Conservation (phyloP, 164 flowering plant genomes). For the Malania oleifera region DNA sequence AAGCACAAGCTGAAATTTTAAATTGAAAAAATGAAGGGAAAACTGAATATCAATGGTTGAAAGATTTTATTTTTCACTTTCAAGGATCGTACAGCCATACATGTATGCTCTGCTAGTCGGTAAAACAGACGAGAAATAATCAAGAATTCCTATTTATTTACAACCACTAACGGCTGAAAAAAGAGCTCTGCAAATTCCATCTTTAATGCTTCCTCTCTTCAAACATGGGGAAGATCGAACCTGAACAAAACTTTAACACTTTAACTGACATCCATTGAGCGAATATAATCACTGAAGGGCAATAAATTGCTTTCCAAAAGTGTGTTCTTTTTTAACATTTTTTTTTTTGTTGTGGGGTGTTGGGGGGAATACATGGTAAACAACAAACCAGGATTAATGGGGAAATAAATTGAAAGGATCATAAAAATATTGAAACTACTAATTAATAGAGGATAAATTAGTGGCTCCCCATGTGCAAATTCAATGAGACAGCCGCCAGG, state of each 20-base stretch:
- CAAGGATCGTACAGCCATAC: slow-evolving; percentile 15
- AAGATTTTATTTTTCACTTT: slow-evolving; percentile 13
- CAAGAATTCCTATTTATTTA: slow-evolving; percentile 27
- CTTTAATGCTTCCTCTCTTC: slow-evolving; percentile 8
- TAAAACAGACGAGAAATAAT: slow-evolving; percentile 4
- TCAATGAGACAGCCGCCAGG: slow-evolving; percentile 1
- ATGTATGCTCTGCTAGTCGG: slow-evolving; percentile 17
- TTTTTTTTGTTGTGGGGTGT: too few species aligned
- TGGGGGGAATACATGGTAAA: slow-evolving; percentile 1
- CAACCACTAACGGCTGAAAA: slow-evolving; percentile 19
- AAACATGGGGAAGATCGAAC: slow-evolving; percentile 8
- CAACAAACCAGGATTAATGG: neutral
- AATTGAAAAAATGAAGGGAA: neutral
- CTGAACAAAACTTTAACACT: slow-evolving; percentile 11
- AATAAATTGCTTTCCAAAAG: neutral
- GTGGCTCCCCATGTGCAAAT: neutral
- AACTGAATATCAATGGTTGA: slow-evolving; percentile 6
- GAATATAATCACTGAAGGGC: too few species aligned
- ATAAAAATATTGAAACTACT: neutral
- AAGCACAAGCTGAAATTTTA: too few species aligned
- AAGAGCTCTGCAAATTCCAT: slow-evolving; percentile 8
- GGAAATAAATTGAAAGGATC: slow-evolving; percentile 5
- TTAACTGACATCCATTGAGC: slow-evolving; percentile 2
- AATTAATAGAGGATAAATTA: too few species aligned
- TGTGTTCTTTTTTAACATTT: too few species aligned